phyloP scores from a whole-genome alignment of 129 eudicot genomes.

The Apium graveolens region DNA sequence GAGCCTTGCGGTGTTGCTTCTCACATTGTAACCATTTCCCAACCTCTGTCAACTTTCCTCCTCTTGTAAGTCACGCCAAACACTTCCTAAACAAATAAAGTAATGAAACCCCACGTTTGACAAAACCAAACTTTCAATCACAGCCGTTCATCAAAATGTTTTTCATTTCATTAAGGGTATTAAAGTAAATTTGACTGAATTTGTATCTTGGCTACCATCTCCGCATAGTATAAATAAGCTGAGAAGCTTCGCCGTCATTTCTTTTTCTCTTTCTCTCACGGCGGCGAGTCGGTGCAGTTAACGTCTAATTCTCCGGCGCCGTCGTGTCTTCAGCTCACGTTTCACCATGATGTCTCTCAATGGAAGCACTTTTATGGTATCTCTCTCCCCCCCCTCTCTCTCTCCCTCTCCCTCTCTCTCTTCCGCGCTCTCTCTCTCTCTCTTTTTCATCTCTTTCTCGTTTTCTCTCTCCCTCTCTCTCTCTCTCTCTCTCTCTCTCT shows the following conservation, averaged over 20 bases:
- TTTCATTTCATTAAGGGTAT: background rate
- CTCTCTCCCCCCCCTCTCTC: background rate
- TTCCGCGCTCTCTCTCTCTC: background rate
- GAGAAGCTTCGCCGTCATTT: background rate
- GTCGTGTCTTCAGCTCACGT: background rate
- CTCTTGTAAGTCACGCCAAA: conserved; percentile 4
- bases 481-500: too few relatives aligned
- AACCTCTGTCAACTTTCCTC: background rate
- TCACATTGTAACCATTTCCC: background rate
- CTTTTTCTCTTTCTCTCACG: background rate
- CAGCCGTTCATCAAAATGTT: background rate
- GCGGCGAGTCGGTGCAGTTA: background rate
- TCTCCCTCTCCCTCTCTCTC: too few relatives aligned
- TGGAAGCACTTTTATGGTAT: conserved; percentile 2
- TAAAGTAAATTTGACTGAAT: background rate
- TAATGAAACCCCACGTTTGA: background rate
- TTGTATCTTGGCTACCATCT: background rate
- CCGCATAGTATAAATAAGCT: background rate
- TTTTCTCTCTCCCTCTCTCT: background rate
- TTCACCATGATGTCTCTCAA: conserved; percentile 4
- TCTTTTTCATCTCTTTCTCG: too few relatives aligned
- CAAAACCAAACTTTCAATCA: background rate
- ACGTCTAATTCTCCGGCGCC: conserved; percentile 1
- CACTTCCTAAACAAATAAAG: background rate
- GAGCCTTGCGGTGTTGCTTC: background rate